Percentiles rank a stretch among this genome's conserved stretches.
Evolutionary conservation across 257 asterid species (phyloP).

Genomic region (Salvia miltiorrhiza): DNA sequence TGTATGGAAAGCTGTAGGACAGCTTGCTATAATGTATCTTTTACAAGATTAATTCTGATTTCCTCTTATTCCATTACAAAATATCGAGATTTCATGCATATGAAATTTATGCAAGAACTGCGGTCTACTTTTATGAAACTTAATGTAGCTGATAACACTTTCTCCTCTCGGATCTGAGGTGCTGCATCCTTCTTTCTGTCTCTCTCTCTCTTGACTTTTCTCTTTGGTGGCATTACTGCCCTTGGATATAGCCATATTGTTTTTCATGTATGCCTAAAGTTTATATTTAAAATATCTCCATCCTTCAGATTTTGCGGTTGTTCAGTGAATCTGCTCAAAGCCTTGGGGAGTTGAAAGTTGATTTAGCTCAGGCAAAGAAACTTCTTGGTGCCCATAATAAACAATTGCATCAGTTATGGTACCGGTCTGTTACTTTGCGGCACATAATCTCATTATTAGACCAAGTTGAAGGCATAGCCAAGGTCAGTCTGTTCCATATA

Average conservation of each 20-base stretch:
- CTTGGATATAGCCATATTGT: conserved; percentile 10
- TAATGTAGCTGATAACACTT: neutral
- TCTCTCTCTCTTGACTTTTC: neutral
- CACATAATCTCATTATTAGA: conserved; percentile 91
- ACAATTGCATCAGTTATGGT: conserved; percentile 98
- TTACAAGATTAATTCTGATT: neutral
- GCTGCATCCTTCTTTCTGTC: neutral
- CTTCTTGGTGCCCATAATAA: conserved; percentile 90
- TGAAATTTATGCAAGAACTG: neutral
- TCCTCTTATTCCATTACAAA: neutral
- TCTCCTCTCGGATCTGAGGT: conserved; percentile 2
- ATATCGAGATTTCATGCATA: neutral
- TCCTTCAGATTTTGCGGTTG: conserved; percentile 84
- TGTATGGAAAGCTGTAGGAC: neutral
- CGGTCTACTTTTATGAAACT: neutral
- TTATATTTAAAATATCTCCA: conserved; percentile 7
- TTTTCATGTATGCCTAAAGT: conserved; percentile 7
- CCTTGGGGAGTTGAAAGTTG: conserved; percentile 73
- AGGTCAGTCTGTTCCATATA: conserved; percentile 49
- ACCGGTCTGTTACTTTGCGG: conserved; percentile 95
- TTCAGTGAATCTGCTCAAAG: conserved; percentile 96
- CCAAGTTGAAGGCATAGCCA: conserved; percentile 98
- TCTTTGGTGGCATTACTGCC: conserved; percentile 4
- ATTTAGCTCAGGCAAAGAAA: conserved; percentile 80
- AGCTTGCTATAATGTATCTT: neutral